These are phyloP conservation scores for Friedmanniomyces endolithicus DNA, from an alignment of 495 filamentous ascomycete genomes.

Conservation along the genomic window DNA sequence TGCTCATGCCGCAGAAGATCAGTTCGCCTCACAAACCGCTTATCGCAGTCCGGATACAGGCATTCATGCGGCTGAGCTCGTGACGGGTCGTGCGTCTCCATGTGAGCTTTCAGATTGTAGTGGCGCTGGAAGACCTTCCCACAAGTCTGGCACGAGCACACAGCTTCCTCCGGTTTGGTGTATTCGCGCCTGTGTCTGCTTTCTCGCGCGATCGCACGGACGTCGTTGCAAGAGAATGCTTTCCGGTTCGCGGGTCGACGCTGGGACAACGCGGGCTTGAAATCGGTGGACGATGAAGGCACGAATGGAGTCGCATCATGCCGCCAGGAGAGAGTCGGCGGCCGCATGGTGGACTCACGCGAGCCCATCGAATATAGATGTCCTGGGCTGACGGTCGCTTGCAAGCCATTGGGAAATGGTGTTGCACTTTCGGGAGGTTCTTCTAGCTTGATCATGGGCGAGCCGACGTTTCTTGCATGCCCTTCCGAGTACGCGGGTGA, in stretches of 20 bases:
- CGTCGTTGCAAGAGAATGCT: neutral
- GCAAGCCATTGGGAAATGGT: neutral
- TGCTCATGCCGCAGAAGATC: slow-evolving; percentile 73
- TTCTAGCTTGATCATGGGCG: slow-evolving; percentile 13
- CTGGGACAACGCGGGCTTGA: neutral
- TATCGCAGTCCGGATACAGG: slow-evolving; percentile 48
- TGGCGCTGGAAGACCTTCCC: slow-evolving; percentile 70
- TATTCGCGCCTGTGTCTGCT: neutral
- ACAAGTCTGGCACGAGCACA: slow-evolving; percentile 64
- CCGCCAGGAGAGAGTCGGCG: neutral
- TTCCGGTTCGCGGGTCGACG: neutral
- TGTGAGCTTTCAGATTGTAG: slow-evolving; percentile 84
- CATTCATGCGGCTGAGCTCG: slow-evolving; percentile 60
- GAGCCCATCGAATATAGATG: no score
- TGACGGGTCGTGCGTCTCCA: slow-evolving; percentile 77
- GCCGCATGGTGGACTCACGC: neutral
- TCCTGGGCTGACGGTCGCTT: neutral
- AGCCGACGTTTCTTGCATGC: neutral
- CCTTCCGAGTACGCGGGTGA: slow-evolving; percentile 5
- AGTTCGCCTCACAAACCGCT: slow-evolving; percentile 70
- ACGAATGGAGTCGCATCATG: neutral
- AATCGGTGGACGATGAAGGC: neutral
- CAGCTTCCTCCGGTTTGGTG: slow-evolving; percentile 48
- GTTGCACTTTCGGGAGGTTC: neutral
- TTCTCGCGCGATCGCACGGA: neutral